phyloP scores from a whole-genome alignment of 331 rosid genomes.

The Stylosanthes scabra region DNA sequence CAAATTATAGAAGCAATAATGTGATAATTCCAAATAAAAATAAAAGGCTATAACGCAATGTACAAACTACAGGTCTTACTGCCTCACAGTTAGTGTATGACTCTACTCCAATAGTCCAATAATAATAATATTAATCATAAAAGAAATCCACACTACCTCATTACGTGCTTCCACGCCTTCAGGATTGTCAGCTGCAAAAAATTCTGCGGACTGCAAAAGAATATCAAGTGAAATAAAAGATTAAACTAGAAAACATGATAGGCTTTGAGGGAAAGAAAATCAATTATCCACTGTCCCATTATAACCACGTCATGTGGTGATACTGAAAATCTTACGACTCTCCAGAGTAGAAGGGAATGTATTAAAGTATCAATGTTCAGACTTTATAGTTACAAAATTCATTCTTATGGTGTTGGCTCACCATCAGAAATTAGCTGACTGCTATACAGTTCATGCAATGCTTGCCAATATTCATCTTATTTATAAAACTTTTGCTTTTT shows the following conservation, averaged over 20 bases:
- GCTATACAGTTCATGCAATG: slow-evolving; percentile 26
- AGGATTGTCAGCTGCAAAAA: slow-evolving; percentile 96
- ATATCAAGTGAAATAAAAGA: too few relatives aligned
- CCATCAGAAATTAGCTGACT: slow-evolving; percentile 14
- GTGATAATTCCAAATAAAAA: slow-evolving; percentile 21
- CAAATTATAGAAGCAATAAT: slow-evolving; percentile 17
- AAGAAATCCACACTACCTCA: slow-evolving; percentile 64
- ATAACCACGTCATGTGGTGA: not conserved
- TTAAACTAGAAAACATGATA: too few relatives aligned
- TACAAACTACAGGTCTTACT: slow-evolving; percentile 7
- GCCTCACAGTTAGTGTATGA: not conserved
- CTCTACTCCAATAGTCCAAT: slow-evolving; percentile 17
- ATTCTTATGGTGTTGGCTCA: slow-evolving; percentile 21
- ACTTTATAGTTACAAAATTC: slow-evolving; percentile 16
- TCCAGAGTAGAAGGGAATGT: slow-evolving; percentile 21
- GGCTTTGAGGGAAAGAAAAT: slow-evolving; percentile 31
- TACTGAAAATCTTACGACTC: slow-evolving; percentile 27
- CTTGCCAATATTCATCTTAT: slow-evolving; percentile 16
- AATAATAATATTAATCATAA: not conserved
- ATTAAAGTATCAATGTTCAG: slow-evolving; percentile 2
- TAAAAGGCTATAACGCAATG: slow-evolving; percentile 19
- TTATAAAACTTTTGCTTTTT: not conserved
- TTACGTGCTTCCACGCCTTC: slow-evolving; percentile 98
- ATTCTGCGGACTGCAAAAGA: slow-evolving; percentile 87
- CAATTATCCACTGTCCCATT: slow-evolving; percentile 20